Conservation (phyloP, 2,329 filamentous ascomycete species). For the Arachnomyces sp. region DNA sequence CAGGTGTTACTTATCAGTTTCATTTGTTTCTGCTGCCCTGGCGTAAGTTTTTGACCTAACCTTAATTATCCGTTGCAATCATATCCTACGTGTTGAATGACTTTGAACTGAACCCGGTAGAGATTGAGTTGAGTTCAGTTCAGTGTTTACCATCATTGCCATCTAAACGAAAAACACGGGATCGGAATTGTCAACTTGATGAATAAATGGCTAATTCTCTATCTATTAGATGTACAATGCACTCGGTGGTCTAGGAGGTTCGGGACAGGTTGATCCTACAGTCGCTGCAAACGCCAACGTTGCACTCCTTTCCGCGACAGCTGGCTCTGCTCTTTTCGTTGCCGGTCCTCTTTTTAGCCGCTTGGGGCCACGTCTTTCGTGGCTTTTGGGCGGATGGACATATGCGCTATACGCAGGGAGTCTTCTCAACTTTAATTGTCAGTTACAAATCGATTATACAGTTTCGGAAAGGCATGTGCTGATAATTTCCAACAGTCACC, state of each 20-base stretch:
- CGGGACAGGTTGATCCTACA: constrained; percentile 38
- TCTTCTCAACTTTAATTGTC: constrained; percentile 37
- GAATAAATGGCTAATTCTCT: background rate
- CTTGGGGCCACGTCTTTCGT: constrained; percentile 36
- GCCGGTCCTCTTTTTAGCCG: constrained; percentile 38
- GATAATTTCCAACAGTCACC: constrained; percentile 14
- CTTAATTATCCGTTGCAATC: background rate
- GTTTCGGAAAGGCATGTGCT: background rate
- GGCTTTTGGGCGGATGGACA: constrained; percentile 40
- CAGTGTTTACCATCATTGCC: too few species aligned
- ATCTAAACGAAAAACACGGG: too few species aligned
- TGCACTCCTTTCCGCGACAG: constrained; percentile 36
- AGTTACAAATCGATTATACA: constrained; percentile 3
- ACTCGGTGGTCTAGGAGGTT: constrained; percentile 38
- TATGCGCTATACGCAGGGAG: constrained; percentile 40
- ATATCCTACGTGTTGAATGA: too few species aligned
- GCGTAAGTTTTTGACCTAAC: constrained; percentile 25
- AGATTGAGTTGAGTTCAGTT: too few species aligned
- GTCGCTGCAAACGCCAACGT: constrained; percentile 42
- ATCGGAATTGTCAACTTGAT: too few species aligned
- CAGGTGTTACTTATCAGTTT: constrained; percentile 43
- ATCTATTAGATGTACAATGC: constrained; percentile 41
- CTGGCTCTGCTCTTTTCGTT: constrained; percentile 36
- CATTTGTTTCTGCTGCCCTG: constrained; percentile 43
- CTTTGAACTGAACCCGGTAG: too few species aligned